Evolutionary conservation across 23 red algal genomes (phyloP), one percentile per base, ranked within the genome.

Genomic region (Rhodosorus marinus): DNA sequence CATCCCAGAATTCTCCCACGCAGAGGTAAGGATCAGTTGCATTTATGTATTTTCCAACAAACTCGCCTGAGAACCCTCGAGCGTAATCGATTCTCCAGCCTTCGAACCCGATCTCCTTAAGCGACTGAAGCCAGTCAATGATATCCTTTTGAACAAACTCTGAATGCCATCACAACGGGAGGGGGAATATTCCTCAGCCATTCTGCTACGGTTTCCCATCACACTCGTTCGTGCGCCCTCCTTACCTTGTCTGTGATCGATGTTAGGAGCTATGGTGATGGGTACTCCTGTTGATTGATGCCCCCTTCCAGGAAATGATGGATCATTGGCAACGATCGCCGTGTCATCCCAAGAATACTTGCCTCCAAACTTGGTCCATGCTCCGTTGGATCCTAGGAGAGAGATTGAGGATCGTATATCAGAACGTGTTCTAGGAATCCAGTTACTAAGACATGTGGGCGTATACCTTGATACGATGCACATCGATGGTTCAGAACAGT

Each of bases 401-500:
- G n/a, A n/a, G n/a, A n/a, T n/a, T n/a, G n/a, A n/a, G n/a, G n/a
- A n/a, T n/a, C n/a, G n/a, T n/a, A n/a, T n/a, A n/a, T n/a, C n/a
- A n/a, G n/a, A n/a, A n/a, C n/a, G n/a, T n/a, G n/a, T n/a, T n/a
- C n/a, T n/a, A n/a, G n/a, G n/a, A n/a, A n/a, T n/a, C n/a, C n/a
- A n/a, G n/a, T n/a, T n/a, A n/a, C n/a, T n/a, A n/a, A n/a, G n/a
- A n/a, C n/a, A n/a, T n/a, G n/a, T n/a, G n/a, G n/a, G n/a, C n/a
- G n/a, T n/a, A n/a, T n/a, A n/a, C n/a, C 11, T 17, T 43, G 11
- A 11, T 43, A 17, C 38, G 38, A 43, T 17, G 38, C 38, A 43
- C 38, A 43, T 43, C 38, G 38, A 43, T 43, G 38, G 38, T 43
- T 43, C 38, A 43, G 38, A 11, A 43, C 38, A 17, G 38, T 43